Base-by-base conservation (phyloP, 2,329 filamentous ascomycete genomes). In the Monosporascus ibericus region DNA sequence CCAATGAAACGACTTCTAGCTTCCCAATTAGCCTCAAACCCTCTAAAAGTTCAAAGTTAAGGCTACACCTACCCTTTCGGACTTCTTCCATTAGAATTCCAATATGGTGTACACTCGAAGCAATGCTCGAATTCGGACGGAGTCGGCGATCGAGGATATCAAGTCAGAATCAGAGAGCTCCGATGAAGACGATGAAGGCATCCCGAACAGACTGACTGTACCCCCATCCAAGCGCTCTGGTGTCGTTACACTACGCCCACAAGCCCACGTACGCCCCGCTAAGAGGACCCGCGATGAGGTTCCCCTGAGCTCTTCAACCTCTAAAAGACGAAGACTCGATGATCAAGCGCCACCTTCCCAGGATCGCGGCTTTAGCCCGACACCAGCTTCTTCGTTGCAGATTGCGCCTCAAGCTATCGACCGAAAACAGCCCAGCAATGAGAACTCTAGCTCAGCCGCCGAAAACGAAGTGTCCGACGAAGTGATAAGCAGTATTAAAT, bases 171-270 rank as follows among this genome's bases (percentile, higher is more conserved):
- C 47, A 8, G 57, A 61, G 47, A 62, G 57, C 44, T 59, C 59
- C 2, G 58, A 60, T 30, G 58, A 57, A 38, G 56, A 61, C 17
- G 60, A 63, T 7, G 61, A 62, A 25, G 61, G 53, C 44, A 66
- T 66, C 24, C 62, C 63, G 7, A 51, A 50, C 5, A 51, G 52
- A 38, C 30, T 27, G 5, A 25, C 52, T 15, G 48, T 47, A 18
- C 58, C 59, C 14, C 56, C 59, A n/a, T 48, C 51, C 15, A 63
- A 62, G 48, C 48, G 39, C 17, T 44, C 22, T 39, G 27, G 47
- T 24, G 36, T 47, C 15, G 50, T 49, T 15, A 42, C 3, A 27
- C 34, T 53, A 48, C 48, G 37, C 24, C 39, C 51, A 17, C 44
- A 50, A 39, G 50, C 50, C 44, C 40, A 52, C 49, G 53, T 44